Evolutionary conservation across 192 early-diverging fungal genomes (phyloP), one percentile per base, ranked within the genome.

Genomic region (Gamsiella multidivaricata): DNA sequence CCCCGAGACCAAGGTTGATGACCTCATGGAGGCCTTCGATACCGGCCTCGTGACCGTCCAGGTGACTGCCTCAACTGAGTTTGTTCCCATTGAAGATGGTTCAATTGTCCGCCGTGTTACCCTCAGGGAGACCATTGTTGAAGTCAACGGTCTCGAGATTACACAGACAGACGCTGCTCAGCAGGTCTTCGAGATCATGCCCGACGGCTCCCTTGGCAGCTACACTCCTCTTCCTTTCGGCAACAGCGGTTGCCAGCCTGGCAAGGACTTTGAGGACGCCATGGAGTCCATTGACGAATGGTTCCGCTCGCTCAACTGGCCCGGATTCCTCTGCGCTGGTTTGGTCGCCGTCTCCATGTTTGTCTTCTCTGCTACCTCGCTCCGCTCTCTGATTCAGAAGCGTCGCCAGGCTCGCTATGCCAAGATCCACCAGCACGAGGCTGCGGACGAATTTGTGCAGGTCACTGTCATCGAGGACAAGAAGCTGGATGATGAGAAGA

Each of bases 171-270:
- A 83, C 22, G 80, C 79, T 34, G 80, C 75, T 39, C 84, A 88
- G 50, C 86, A 88, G 63, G 66, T 87, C n/a, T 58, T 88, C 20
- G 85, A 88, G 70, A 82, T 87, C 17, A 84, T 83, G 56, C 61
- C 70, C n/a, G 65, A 83, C 28, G 84, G 83, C 17, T 34, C 66
- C 51, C 51, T 84, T 47, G 65, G 69, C 25, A 81, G 79, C 50
- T 84, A 73, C 74, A 81, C 80, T 32, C 74, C 74, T 42, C 32
- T 78, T 28, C 26, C 54, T 31, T 37, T 54, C 22, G 69, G 68
- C 49, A 51, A 23, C 36, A 69, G 28, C 36, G 56, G 68, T 29
- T 61, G 69, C 54, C 11, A 57, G 14, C 50, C 39, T 31, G 54
- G 41, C 37, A 9, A 41, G 33, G 42, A 57, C 3, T 65, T 73